Conservation (phyloP, 805 yeast species). For the Diddensiella santjacobensis region DNA sequence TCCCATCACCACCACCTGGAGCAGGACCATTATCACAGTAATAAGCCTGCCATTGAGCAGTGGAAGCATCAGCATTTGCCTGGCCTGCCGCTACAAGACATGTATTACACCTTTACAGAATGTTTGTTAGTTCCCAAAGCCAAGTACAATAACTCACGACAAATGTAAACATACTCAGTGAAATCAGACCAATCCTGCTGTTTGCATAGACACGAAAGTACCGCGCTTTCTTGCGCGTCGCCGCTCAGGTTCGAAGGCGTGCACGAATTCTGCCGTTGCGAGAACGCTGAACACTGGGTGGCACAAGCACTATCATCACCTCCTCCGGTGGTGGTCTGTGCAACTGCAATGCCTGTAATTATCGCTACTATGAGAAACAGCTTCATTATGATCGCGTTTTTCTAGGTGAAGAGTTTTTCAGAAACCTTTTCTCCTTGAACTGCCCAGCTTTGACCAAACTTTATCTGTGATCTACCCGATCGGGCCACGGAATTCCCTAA, state of each 20-base stretch:
- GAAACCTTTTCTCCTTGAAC: too few species aligned
- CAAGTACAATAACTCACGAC: not conserved
- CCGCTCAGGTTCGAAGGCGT: not conserved
- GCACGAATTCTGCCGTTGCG: not conserved
- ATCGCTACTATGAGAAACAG: too few species aligned
- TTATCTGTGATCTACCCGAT: too few species aligned
- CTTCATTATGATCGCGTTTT: too few species aligned
- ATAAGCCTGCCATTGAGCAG: conserved; percentile 1
- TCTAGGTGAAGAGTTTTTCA: too few species aligned
- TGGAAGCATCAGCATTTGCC: not conserved
- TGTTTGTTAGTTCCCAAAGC: not conserved
- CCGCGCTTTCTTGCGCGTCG: not conserved
- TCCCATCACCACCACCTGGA: not conserved
- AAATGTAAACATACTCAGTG: not conserved
- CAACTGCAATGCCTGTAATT: too few species aligned
- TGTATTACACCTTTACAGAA: not conserved
- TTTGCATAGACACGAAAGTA: not conserved
- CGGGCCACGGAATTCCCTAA: too few species aligned
- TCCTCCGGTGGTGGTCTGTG: too few species aligned
- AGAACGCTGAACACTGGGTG: not conserved
- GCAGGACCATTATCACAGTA: not conserved
- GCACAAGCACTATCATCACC: not conserved
- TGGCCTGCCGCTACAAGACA: not conserved
- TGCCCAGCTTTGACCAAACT: too few species aligned
- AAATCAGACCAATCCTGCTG: conserved; percentile 1